Percentiles rank a stretch among this genome's conserved stretches.
Evolutionary conservation across 2,329 filamentous ascomycete genomes (phyloP).

Genomic region (Calonectria pteridis): DNA sequence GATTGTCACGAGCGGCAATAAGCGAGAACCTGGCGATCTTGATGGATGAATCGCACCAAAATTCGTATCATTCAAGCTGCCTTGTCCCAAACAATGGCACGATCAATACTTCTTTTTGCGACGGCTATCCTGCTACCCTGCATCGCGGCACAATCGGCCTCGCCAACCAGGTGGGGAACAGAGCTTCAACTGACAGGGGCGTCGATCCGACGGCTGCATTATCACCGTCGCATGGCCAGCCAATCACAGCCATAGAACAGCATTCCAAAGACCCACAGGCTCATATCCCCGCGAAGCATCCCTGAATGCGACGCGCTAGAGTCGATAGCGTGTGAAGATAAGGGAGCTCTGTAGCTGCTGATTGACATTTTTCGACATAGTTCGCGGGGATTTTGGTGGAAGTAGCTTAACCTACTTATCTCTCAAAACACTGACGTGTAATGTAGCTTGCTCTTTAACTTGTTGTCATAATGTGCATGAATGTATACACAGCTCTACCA

Average conservation of each 20-base stretch:
- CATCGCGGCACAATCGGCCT: neutral
- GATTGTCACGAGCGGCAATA: neutral
- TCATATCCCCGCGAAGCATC: neutral
- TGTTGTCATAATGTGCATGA: neutral
- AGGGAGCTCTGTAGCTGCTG: neutral
- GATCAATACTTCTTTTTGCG: neutral
- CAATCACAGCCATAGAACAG: neutral
- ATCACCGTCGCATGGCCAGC: neutral
- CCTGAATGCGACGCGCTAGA: neutral
- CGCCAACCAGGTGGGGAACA: neutral
- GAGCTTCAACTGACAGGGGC: neutral
- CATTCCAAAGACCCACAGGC: neutral
- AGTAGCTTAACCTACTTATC: neutral
- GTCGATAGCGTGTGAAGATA: neutral
- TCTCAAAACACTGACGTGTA: neutral
- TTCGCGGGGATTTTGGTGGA: neutral
- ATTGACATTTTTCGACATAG: neutral
- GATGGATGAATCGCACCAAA: neutral
- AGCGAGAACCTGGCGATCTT: neutral
- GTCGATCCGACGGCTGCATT: constrained; percentile 24
- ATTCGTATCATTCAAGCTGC: neutral
- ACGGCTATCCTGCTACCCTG: neutral
- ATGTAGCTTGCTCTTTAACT: neutral
- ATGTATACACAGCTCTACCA: neutral
- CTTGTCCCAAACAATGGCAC: neutral